A percentile compares a stretch with the other conserved stretches of the same genome.
Evolutionary conservation across 305 asterid genomes (phyloP).

Genomic region (Stenogyne calaminthoides): DNA sequence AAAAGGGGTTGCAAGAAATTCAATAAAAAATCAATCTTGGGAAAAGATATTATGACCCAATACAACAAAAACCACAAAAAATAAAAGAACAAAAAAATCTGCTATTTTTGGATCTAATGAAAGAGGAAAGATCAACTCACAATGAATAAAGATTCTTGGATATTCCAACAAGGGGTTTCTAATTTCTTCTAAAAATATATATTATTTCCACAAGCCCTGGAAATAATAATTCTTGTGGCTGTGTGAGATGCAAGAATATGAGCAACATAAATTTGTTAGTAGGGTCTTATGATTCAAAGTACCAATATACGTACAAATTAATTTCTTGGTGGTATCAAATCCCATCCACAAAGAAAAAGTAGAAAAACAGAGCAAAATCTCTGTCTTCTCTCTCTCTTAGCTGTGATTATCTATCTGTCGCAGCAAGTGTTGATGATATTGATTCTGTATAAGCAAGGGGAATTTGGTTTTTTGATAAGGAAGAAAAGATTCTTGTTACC

Average conservation of each 20-base stretch:
- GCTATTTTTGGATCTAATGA: background rate
- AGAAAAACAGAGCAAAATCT: constrained; percentile 3
- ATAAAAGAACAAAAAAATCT: constrained; percentile 2
- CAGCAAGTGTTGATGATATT: no score
- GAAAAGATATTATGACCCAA: constrained; percentile 21
- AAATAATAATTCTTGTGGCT: constrained; percentile 35
- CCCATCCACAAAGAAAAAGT: constrained; percentile 38
- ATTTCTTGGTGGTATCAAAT: constrained; percentile 28
- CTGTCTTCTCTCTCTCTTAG: no score
- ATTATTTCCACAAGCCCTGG: constrained; percentile 19
- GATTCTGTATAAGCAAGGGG: constrained; percentile 16
- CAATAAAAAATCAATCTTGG: constrained; percentile 11
- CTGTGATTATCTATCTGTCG: constrained; percentile 36
- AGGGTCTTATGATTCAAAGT: constrained; percentile 45
- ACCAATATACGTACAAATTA: constrained; percentile 19
- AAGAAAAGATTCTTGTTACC: constrained; percentile 52
- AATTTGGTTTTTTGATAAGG: constrained; percentile 29
- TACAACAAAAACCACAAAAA: constrained; percentile 30
- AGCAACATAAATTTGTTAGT: constrained; percentile 35
- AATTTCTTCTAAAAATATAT: constrained; percentile 24
- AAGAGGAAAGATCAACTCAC: constrained; percentile 40
- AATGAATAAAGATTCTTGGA: constrained; percentile 57
- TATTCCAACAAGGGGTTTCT: constrained; percentile 49
- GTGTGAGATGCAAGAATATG: constrained; percentile 40
- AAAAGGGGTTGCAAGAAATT: constrained; percentile 14